phyloP scores from a whole-genome alignment of 2,329 filamentous ascomycete genomes.

The Beauveria caledonica region DNA sequence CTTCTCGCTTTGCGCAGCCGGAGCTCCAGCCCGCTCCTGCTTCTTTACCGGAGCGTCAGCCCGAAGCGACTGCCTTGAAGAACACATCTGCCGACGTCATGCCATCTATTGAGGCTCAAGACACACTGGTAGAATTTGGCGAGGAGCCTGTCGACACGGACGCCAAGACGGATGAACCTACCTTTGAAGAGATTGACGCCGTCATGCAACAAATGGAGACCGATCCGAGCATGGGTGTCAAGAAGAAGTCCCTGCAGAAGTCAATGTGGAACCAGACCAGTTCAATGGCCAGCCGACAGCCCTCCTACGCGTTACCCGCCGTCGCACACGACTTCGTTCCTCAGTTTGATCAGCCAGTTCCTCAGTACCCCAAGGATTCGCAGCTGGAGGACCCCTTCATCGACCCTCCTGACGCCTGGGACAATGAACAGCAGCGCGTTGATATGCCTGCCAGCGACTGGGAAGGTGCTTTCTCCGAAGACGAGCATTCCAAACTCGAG shows the following conservation, averaged over 20 bases:
- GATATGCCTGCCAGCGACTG: constrained; percentile 76
- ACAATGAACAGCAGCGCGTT: constrained; percentile 27
- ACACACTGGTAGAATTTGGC: constrained; percentile 16
- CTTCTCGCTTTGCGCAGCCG: constrained; percentile 36
- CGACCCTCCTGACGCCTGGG: constrained; percentile 41
- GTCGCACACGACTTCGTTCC: constrained; percentile 3
- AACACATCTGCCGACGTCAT: not conserved
- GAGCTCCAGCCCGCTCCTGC: constrained; percentile 24
- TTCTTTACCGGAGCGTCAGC: constrained; percentile 17
- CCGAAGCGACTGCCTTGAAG: constrained; percentile 2
- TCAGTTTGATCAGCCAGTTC: constrained; percentile 4
- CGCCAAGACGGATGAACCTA: constrained; percentile 31
- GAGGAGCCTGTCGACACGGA: constrained; percentile 18
- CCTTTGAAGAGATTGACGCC: constrained; percentile 82
- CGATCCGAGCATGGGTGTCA: constrained; percentile 63
- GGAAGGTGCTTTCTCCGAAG: constrained; percentile 77
- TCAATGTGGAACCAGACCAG: constrained; percentile 40
- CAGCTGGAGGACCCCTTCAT: constrained; percentile 55
- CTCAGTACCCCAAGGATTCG: constrained; percentile 15
- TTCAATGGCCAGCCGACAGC: constrained; percentile 19
- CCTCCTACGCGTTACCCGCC: not conserved
- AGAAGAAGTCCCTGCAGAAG: constrained; percentile 48
- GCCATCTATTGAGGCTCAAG: constrained; percentile 11
- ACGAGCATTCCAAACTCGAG: constrained; percentile 75
- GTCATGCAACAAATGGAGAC: constrained; percentile 78